Evolutionary conservation across 345 rosid genomes (phyloP), one percentile per base, ranked within the genome.

Genomic region (Excoecaria cochinchinensis): DNA sequence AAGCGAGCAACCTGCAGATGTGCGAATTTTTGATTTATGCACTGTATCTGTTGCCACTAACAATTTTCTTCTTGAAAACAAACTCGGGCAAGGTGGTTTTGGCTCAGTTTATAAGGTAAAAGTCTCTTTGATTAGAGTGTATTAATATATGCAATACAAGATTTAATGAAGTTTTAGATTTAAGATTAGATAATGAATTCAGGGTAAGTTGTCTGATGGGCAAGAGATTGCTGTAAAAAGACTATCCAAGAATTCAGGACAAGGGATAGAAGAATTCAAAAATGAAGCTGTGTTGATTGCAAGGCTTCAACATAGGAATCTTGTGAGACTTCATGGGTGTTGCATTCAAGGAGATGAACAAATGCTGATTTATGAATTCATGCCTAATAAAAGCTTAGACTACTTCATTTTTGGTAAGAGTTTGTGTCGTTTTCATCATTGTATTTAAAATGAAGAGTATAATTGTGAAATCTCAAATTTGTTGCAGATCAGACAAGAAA

Each of bases 31-130:
- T 14, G 38, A 58, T 58, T 10, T 58, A 21, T 6, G 48, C 42
- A 61, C 19, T 8, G 36, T 61, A 31, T 61, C 66, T 61, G 42
- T 19, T 12, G 19, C 66, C 9, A 61, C 66, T 61, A 5, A 31
- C 66, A 31, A 61, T 61, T 61, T 61, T 16, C 13, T 31, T 61
- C 66, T 44, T 25, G 66, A 42, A 31, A 61, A 61, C 44, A 61
- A 36, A 24, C 19, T 61, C 6, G 44, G 19, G 31, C 66, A 61
- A 24, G 42, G 44, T 8, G 66, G 66, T 31, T 61, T 61, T 61
- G 42, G 66, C 16, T 25, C 66, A 61, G 42, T 61, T 13, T 61
- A 61, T 61, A 61, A 61, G 66, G 66, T 62, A 36, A 59, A 59
- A 31, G 31, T 17, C 9, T 17, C 0, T 56, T 56, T 4, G 5